A percentile compares a stretch with the other conserved stretches of the same genome.
These are phyloP conservation scores for Cunninghamia lanceolata DNA, from an alignment of 75 land plant genomes.

Conservation along the genomic window DNA sequence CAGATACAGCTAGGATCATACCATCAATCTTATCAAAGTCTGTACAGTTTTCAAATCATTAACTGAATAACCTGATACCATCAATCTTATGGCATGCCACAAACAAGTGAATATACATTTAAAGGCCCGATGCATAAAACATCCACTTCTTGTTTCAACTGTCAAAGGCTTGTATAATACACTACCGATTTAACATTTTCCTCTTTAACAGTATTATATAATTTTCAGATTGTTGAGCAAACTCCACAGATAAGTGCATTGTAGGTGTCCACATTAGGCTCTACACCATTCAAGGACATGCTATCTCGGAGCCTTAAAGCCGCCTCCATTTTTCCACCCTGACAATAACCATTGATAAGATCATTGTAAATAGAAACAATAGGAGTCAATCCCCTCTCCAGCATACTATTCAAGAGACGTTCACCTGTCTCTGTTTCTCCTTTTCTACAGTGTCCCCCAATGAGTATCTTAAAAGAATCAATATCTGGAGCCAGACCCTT, in stretches of 20 bases:
- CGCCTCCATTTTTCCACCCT: conserved; percentile 29
- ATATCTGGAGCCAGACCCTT: conserved; percentile 14
- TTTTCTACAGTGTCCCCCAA: conserved; percentile 37
- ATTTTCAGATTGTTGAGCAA: conserved; percentile 9
- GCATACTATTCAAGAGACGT: conserved; percentile 48
- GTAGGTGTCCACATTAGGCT: conserved; percentile 31
- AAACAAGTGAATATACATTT: not conserved
- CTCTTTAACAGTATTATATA: not conserved
- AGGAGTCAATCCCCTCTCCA: conserved; percentile 48
- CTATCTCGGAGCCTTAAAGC: conserved; percentile 35
- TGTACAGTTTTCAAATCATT: not conserved
- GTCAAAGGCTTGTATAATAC: not conserved
- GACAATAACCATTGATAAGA: conserved; percentile 27
- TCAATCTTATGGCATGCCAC: not conserved
- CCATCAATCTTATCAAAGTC: not conserved
- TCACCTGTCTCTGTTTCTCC: conserved; percentile 52
- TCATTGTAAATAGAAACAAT: conserved; percentile 31
- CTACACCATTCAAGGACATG: conserved; percentile 25
- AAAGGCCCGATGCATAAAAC: not conserved
- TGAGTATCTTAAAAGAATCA: conserved; percentile 40
- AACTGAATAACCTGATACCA: not conserved
- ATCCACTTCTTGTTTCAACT: not conserved
- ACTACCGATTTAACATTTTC: not conserved
- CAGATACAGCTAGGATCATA: not conserved
- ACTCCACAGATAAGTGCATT: conserved; percentile 53